Conservation (phyloP, 2,329 filamentous ascomycete genomes). For the Drechmeria coniospora region DNA sequence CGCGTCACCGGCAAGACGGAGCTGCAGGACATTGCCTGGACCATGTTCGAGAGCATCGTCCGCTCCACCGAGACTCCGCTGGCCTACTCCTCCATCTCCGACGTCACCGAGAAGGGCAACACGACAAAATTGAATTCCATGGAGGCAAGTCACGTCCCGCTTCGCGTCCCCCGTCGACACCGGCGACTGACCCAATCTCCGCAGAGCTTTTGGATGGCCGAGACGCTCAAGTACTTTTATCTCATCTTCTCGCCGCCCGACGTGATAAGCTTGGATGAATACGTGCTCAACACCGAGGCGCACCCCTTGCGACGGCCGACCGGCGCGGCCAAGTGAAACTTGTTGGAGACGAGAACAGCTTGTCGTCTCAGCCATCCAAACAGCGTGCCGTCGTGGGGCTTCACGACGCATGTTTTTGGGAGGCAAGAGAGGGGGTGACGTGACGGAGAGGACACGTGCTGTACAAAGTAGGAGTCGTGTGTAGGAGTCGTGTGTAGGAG, state of each 20-base stretch:
- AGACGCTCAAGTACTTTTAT: constrained; percentile 65
- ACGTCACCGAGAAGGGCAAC: constrained; percentile 19
- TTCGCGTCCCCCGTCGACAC: not conserved
- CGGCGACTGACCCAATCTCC: not conserved
- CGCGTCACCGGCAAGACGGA: constrained; percentile 33
- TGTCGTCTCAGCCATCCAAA: no score
- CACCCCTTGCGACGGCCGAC: constrained; percentile 4
- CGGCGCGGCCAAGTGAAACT: no score
- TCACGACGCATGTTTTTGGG: no score
- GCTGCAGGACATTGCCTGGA: constrained; percentile 35
- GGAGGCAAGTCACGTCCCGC: constrained; percentile 27
- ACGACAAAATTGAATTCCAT: constrained; percentile 38
- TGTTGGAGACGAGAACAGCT: no score
- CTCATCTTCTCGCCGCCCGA: constrained; percentile 51
- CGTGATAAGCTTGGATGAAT: constrained; percentile 52
- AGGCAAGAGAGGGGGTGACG: no score
- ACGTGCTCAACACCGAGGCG: constrained; percentile 41
- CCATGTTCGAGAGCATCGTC: constrained; percentile 33
- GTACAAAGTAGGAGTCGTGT: no score
- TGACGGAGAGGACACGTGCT: no score
- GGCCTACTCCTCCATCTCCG: constrained; percentile 31
- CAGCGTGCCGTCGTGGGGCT: no score
- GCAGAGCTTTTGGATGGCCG: constrained; percentile 57
- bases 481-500: no score
- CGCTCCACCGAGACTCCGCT: constrained; percentile 28